Base-by-base conservation (phyloP, 179 eudicot genomes). In the Corrigiola litoralis region DNA sequence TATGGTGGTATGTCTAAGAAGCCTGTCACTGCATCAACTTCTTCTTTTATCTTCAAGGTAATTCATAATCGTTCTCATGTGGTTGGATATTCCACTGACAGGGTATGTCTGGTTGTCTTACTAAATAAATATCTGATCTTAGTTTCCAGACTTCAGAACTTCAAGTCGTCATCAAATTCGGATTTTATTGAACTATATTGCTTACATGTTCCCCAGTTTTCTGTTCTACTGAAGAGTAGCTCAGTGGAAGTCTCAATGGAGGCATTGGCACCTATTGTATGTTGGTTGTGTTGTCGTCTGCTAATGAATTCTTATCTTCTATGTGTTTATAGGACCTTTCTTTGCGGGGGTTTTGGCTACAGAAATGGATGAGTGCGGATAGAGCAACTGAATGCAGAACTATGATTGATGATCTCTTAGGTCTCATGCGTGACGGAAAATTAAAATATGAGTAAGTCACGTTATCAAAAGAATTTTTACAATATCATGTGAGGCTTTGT, bases 1-100 rank as follows among this genome's bases (percentile, higher is more conserved):
- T 94, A 94, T 65, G 99, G 99, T 47, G 99, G 99, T 62, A 94
- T 94, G 99, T 83, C 99, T 12, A 94, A 84, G 87, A 84, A 83
- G 70, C 99, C 99, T 51, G 45, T 94, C 44, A 83, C 90, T 8
- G 88, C 76, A 9, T 83, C 97, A 70, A 90, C 99, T 51, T 80
- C 97, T 18, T 76, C 97, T 31, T 94, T 94, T 75, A 94, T 94
- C 68, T 94, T 94, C 75, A 90, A 94, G 87, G 98, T 92, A 74
- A 62, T n/a, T 31, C 64, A 4, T 28, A 27, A 12, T 41, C 13
- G 25, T 23, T 32, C 29, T 65, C 1, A 41, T 34, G 45, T 20
- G 58, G 65, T 55, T 52, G 34, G 53, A 36, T 47, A 63, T 54
- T 23, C 20, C 68, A 25, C 24, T 8, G 45, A 61, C 13, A n/a